A percentile compares a stretch with the other conserved stretches of the same genome.
phyloP scores from a whole-genome alignment of 768 basidiomycete species.

The Russula sp. region DNA sequence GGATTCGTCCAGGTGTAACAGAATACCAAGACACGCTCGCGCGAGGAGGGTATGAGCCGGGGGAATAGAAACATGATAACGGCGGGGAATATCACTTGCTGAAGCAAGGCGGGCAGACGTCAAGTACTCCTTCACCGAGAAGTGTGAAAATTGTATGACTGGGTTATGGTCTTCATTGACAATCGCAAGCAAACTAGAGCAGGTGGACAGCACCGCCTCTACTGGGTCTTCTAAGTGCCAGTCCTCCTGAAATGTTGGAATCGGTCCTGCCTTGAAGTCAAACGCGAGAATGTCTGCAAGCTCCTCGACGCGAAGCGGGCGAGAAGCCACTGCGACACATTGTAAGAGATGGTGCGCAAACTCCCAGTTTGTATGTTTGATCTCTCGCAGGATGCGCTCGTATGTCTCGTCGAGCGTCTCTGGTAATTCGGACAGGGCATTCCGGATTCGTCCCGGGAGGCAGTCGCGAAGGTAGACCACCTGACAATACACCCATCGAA shows the following conservation, averaged over 20 bases:
- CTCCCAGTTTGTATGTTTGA: not conserved
- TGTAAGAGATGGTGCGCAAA: not conserved
- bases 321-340: not conserved
- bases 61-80: not conserved
- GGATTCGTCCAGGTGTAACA: not conserved
- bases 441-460: not conserved
- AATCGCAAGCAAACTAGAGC: not conserved
- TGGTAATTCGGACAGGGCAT: not conserved
- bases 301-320: not conserved
- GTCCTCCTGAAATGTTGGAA: not conserved
- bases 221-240: not conserved
- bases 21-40: not conserved
- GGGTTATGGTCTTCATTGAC: not conserved
- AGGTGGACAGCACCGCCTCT: not conserved
- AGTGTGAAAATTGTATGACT: not conserved
- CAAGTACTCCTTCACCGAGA: slow-evolving; percentile 3
- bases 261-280: not conserved
- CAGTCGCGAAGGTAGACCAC: not conserved
- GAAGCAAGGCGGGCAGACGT: not conserved
- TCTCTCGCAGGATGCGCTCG: not conserved
- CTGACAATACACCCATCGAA: not conserved
- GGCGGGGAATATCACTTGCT: not conserved
- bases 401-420: not conserved
- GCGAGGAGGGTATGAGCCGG: not conserved
- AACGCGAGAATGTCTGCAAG: not conserved